Percentiles rank a stretch among this genome's conserved stretches.
Evolutionary conservation across 768 basidiomycete species (phyloP).

Genomic region (Auriscalpium orientale): DNA sequence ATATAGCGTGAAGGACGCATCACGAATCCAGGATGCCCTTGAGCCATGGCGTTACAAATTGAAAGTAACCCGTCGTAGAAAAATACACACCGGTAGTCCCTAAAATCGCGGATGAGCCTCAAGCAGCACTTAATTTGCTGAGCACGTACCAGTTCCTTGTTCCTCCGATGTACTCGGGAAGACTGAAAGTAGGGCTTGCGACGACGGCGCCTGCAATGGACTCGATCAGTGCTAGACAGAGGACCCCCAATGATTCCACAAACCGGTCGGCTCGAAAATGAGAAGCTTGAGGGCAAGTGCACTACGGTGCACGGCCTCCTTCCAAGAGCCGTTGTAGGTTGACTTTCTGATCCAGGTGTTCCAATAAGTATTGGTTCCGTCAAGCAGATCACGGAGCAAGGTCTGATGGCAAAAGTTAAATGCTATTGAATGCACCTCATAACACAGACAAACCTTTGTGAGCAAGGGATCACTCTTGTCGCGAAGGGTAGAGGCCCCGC

Average conservation of each 20-base stretch:
- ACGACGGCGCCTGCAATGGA: constrained; percentile 69
- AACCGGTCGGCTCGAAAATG: constrained; percentile 86
- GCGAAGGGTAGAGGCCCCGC: constrained; percentile 37
- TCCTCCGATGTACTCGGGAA: constrained; percentile 89
- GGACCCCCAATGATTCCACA: background rate
- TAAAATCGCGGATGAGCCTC: constrained; percentile 2
- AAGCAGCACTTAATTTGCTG: background rate
- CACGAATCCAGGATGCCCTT: constrained; percentile 88
- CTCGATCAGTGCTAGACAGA: background rate
- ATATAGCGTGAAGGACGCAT: constrained; percentile 92
- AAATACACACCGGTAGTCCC: background rate
- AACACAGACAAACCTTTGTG: constrained; percentile 39
- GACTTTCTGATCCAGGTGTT: constrained; percentile 82
- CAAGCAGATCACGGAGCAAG: constrained; percentile 49
- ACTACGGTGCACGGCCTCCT: constrained; percentile 88
- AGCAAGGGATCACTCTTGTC: constrained; percentile 65
- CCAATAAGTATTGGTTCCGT: constrained; percentile 80
- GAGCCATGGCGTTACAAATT: background rate
- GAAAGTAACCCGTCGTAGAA: too few species aligned
- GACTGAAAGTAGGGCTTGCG: constrained; percentile 90
- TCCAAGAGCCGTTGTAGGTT: constrained; percentile 90
- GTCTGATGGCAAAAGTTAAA: constrained; percentile 27
- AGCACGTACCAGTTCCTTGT: constrained; percentile 70
- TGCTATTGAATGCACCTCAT: background rate
- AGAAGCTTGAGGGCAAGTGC: constrained; percentile 91